Evolutionary conservation across 495 filamentous ascomycete genomes (phyloP).

Genomic region (Talaromyces thailandensis): DNA sequence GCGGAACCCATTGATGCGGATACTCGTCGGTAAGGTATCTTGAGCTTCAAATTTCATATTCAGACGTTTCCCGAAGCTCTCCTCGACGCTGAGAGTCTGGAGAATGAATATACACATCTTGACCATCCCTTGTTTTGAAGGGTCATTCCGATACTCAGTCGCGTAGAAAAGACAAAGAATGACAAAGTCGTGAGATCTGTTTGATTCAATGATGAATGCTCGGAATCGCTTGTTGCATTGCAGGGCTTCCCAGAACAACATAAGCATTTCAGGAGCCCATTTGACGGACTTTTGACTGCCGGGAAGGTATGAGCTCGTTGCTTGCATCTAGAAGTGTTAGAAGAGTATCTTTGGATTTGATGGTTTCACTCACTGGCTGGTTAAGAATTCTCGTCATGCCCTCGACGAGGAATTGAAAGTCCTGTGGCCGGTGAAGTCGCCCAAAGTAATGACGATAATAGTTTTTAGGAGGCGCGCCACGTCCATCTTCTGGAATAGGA

Average conservation of each 20-base stretch:
- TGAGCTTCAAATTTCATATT: slow-evolving; percentile 87
- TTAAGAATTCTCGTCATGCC: slow-evolving; percentile 92
- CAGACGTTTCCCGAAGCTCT: slow-evolving; percentile 80
- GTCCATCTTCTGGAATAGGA: slow-evolving; percentile 72
- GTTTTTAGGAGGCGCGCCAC: slow-evolving; percentile 63
- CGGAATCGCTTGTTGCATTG: slow-evolving; percentile 98
- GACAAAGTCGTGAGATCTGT: slow-evolving; percentile 86
- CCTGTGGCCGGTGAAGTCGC: slow-evolving; percentile 82
- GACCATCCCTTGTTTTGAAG: slow-evolving; percentile 84
- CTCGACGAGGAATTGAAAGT: slow-evolving; percentile 96
- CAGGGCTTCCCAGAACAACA: slow-evolving; percentile 95
- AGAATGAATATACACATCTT: slow-evolving; percentile 95
- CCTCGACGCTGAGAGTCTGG: slow-evolving; percentile 90
- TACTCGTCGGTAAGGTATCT: slow-evolving; percentile 72
- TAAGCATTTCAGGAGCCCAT: slow-evolving; percentile 93
- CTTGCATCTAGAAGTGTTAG: slow-evolving; percentile 52
- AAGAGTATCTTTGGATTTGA: background rate
- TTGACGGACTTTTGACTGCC: slow-evolving; percentile 72
- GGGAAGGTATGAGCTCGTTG: slow-evolving; percentile 79
- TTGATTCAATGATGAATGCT: slow-evolving; percentile 94
- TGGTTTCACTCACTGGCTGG: slow-evolving; percentile 53
- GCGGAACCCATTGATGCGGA: slow-evolving; percentile 73
- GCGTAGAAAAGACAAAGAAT: slow-evolving; percentile 89
- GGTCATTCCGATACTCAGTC: slow-evolving; percentile 74
- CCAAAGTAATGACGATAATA: slow-evolving; percentile 89